These are phyloP conservation scores for Yamadazyma epiphylla DNA, from an alignment of 1,139 yeast species.

Conservation along the genomic window DNA sequence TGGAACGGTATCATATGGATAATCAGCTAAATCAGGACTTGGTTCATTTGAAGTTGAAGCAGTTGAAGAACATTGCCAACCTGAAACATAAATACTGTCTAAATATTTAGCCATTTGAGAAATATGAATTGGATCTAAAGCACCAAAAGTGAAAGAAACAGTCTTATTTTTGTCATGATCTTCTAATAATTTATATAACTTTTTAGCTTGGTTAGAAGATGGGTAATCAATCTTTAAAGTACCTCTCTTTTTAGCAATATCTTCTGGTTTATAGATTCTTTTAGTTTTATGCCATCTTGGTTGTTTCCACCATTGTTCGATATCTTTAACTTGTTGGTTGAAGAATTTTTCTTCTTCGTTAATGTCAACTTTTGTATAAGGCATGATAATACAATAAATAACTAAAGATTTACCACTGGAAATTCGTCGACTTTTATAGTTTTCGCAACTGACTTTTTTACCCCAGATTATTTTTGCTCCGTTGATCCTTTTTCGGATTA, in stretches of 20 bases:
- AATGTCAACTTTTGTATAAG: slow-evolving; percentile 52
- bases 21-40: slow-evolving; percentile 96
- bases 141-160: slow-evolving; percentile 90
- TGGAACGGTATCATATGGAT: slow-evolving; percentile 98
- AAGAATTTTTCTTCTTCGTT: slow-evolving; percentile 62
- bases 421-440: background rate
- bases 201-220: slow-evolving; percentile 78
- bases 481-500: slow-evolving; percentile 1
- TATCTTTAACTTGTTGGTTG: slow-evolving; percentile 67
- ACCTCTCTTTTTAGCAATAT: slow-evolving; percentile 87
- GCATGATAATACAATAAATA: slow-evolving; percentile 26
- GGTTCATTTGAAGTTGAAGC: slow-evolving; percentile 98
- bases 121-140: slow-evolving; percentile 93
- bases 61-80: slow-evolving; percentile 98
- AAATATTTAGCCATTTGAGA: slow-evolving; percentile 95
- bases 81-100: slow-evolving; percentile 90
- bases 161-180: slow-evolving; percentile 74
- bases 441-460: background rate
- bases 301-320: slow-evolving; percentile 86
- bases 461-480: slow-evolving; percentile 1
- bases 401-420: slow-evolving; percentile 1
- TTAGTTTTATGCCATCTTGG: slow-evolving; percentile 89
- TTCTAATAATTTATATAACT: slow-evolving; percentile 63
- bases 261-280: slow-evolving; percentile 86
- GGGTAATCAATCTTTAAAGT: slow-evolving; percentile 66